Conservation (phyloP, 306 rosid genomes). For the Parietaria judaica region DNA sequence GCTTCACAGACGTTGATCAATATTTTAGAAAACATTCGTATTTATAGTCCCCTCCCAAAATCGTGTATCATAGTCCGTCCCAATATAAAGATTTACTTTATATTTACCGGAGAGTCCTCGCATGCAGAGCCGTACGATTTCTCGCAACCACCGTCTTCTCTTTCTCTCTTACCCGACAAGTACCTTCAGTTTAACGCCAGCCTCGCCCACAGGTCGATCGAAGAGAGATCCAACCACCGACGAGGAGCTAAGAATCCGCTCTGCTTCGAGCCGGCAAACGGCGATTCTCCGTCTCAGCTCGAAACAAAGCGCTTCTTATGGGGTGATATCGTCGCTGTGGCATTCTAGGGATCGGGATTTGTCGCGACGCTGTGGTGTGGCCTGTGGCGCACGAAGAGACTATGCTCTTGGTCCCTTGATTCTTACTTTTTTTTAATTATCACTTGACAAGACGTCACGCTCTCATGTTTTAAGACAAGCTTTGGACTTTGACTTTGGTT, state of each 20-base stretch:
- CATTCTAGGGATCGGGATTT: constrained; percentile 64
- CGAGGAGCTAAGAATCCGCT: constrained; percentile 45
- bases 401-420: constrained; percentile 43
- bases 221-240: constrained; percentile 52
- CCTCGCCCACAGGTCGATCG: constrained; percentile 16
- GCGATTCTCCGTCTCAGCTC: constrained; percentile 57
- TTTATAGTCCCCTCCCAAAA: too few species aligned
- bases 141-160: constrained; percentile 16
- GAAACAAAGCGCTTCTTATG: constrained; percentile 22
- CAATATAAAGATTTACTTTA: too few species aligned
- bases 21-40: too few species aligned
- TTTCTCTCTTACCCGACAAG: constrained; percentile 8
- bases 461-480: constrained; percentile 23
- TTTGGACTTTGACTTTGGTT: neutral
- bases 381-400: constrained; percentile 38
- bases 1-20: too few species aligned
- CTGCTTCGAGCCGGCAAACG: constrained; percentile 48
- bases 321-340: constrained; percentile 26
- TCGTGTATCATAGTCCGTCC: too few species aligned
- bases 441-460: constrained; percentile 39
- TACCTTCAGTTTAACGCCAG: constrained; percentile 37
- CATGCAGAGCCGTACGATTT: constrained; percentile 14
- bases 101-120: too few species aligned
- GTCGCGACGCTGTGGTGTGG: constrained; percentile 25
- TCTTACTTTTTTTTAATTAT: neutral